Evolutionary conservation across 257 asterid genomes (phyloP).

Genomic region (Osmanthus fragrans): DNA sequence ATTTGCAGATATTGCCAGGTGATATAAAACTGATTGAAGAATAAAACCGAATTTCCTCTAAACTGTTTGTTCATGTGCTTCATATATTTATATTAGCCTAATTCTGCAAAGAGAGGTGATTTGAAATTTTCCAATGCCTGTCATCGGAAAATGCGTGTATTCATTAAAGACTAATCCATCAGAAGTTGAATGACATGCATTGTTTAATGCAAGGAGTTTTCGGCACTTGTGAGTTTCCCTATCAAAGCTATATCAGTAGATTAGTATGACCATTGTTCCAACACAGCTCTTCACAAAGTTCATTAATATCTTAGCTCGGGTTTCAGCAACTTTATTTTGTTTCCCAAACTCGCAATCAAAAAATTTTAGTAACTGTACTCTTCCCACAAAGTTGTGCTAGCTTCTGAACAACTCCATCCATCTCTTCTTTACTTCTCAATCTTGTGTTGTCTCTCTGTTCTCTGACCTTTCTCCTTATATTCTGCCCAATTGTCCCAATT

Average conservation of each 20-base stretch:
- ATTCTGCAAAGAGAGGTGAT: neutral
- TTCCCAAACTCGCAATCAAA: neutral
- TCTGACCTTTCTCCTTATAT: slow-evolving; percentile 3
- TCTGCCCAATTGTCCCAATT: slow-evolving; percentile 20
- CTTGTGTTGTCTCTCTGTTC: slow-evolving; percentile 15
- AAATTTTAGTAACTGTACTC: neutral
- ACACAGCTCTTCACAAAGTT: neutral
- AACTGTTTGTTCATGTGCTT: neutral
- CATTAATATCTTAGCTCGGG: neutral
- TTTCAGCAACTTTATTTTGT: too few relatives aligned
- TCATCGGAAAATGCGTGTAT: neutral
- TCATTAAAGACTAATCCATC: neutral
- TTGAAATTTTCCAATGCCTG: neutral
- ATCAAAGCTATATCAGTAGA: neutral
- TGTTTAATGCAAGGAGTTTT: neutral
- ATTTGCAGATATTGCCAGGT: too few relatives aligned
- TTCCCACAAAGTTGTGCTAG: slow-evolving; percentile 7
- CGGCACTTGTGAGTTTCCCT: neutral
- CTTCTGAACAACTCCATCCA: slow-evolving; percentile 20
- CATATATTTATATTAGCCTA: neutral
- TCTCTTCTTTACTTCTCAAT: slow-evolving; percentile 17
- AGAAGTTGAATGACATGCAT: neutral
- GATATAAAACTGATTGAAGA: neutral
- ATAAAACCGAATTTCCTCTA: neutral
- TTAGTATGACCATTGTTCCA: neutral